Evolutionary conservation across 139 green algal species (phyloP).

Genomic region (Edaphochlamys debaryana): DNA sequence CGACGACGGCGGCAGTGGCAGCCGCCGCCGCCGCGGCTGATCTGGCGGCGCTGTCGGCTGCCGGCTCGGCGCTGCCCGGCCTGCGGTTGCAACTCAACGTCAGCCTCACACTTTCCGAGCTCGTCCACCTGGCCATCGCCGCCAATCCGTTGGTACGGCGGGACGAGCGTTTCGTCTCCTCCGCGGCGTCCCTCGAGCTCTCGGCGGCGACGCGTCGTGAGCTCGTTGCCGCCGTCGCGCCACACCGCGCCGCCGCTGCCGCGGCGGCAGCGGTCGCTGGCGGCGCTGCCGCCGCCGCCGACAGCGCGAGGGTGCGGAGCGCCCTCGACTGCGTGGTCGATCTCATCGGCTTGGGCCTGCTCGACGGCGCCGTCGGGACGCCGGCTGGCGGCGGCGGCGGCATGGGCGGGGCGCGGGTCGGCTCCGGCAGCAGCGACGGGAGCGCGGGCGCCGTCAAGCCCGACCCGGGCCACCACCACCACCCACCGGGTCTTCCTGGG

Average conservation of each 20-base stretch:
- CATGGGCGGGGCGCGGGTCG: too few relatives aligned
- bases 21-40: too few relatives aligned
- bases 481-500: too few relatives aligned
- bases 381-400: too few relatives aligned
- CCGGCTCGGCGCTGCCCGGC: neutral
- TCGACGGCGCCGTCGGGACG: neutral
- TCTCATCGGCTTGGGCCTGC: neutral
- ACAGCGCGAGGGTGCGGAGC: neutral
- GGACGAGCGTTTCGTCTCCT: neutral
- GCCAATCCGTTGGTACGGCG: neutral
- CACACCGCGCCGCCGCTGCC: neutral
- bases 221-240: neutral
- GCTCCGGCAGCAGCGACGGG: neutral
- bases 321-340: neutral
- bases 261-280: neutral
- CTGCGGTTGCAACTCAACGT: neutral
- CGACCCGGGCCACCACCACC: too few relatives aligned
- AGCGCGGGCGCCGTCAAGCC: neutral
- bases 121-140: neutral
- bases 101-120: slow-evolving; percentile 18
- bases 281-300: too few relatives aligned
- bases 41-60: neutral
- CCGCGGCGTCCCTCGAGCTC: neutral
- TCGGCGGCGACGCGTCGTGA: neutral
- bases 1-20: neutral